Evolutionary conservation across 768 basidiomycete species (phyloP), one percentile per base, ranked within the genome.

Genomic region (Tephrocybe sp.): DNA sequence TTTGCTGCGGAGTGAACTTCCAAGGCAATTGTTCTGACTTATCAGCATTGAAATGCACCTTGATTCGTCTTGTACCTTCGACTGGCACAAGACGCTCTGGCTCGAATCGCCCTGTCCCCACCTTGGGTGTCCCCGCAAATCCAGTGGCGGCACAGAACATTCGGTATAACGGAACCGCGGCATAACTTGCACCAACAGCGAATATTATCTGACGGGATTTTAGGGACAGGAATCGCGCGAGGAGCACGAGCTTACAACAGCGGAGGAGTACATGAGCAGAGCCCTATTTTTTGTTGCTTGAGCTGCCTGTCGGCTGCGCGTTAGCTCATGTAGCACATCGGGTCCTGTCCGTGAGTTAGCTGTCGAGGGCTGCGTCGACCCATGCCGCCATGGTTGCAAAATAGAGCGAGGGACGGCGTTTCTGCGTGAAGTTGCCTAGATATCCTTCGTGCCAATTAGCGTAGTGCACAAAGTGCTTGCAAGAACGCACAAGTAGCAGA

Each of bases 81-180:
- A 87, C 69, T 0, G 93, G 88, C 3, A 91, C 85, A 4, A 98
- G 83, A 21, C 95, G 84, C 48, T 91, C 90, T 0, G 94, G 80
- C 46, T 87, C 85, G 58, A 92, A 94, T 30, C 86, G 82, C 33
- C 86, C 90, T n/a, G 83, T 85, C 24, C 90, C 85, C 43, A 94
- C 90, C 32, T 90, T 85, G 12, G 97, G 97, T 21, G 93, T 95
- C 3, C 97, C 97, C 18, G 88, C 92, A 63, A 96, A 99, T 8
- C 97, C 97, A 3, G 97, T 99, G 12, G 95, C 92, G 6, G 93
- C 88, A 68, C 97, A 99, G 74, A 99, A 99, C 71, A 96, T 94
- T 55, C 97, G 88, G 69, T 99, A 99, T 14, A 98, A 77, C 0
- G 97, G 97, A 0, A 98, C 96, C 32, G 96, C 91, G 10, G 97